These are phyloP conservation scores for Suhomyces pyralidae DNA, from an alignment of 805 yeast genomes.

Conservation along the genomic window DNA sequence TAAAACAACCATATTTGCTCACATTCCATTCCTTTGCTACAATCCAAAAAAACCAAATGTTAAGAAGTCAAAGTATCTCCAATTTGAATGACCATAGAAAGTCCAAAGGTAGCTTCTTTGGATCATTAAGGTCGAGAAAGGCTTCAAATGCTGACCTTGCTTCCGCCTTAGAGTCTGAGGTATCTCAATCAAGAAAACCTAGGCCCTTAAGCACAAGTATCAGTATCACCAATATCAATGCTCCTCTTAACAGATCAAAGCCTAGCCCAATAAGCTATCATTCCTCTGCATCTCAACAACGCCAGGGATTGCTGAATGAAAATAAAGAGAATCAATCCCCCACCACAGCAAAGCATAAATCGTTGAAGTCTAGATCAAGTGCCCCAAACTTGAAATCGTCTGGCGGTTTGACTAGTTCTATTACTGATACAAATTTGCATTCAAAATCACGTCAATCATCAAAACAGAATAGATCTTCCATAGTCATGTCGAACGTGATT, in stretches of 20 bases:
- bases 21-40: background rate
- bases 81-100: constrained; percentile 18
- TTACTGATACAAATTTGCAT: background rate
- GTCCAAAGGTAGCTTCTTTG: constrained; percentile 12
- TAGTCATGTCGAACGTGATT: constrained; percentile 3
- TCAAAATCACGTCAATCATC: background rate
- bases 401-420: background rate
- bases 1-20: background rate
- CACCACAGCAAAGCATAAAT: constrained; percentile 1
- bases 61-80: constrained; percentile 26
- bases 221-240: constrained; percentile 2
- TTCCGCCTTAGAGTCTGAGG: background rate
- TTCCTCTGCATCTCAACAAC: constrained; percentile 2
- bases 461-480: constrained; percentile 1
- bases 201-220: constrained; percentile 16
- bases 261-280: background rate
- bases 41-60: constrained; percentile 12
- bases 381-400: constrained; percentile 18
- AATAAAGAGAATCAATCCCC: constrained; percentile 14
- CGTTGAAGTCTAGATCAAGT: constrained; percentile 19
- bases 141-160: constrained; percentile 6
- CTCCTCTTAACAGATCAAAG: background rate
- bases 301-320: constrained; percentile 1
- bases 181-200: constrained; percentile 6
- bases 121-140: constrained; percentile 15